phyloP scores from a whole-genome alignment of 768 basidiomycete species.

The Megacollybia marginata region DNA sequence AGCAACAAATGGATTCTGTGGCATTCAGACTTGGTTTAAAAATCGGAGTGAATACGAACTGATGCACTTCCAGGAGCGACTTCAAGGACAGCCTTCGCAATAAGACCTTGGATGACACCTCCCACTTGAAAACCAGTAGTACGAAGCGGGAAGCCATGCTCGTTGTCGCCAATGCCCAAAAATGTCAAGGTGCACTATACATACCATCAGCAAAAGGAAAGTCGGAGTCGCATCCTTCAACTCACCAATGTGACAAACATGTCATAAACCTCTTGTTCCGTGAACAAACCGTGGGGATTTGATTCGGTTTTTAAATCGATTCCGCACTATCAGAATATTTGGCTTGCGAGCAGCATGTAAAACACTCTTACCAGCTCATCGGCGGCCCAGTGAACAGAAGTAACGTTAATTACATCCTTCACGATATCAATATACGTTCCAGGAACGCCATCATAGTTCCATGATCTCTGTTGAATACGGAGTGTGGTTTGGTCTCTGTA shows the following conservation, averaged over 20 bases:
- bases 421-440: slow-evolving; percentile 39
- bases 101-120: slow-evolving; percentile 12
- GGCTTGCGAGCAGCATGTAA: neutral
- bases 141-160: slow-evolving; percentile 9
- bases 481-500: slow-evolving; percentile 18
- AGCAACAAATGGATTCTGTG: slow-evolving; percentile 21
- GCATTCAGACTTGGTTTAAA: neutral
- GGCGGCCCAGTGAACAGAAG: slow-evolving; percentile 32
- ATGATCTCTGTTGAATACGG: slow-evolving; percentile 25
- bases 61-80: slow-evolving; percentile 1
- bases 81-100: neutral
- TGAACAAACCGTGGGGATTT: slow-evolving; percentile 35
- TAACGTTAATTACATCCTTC: slow-evolving; percentile 39
- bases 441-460: slow-evolving; percentile 23
- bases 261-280: slow-evolving; percentile 39
- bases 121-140: slow-evolving; percentile 9
- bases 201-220: no score
- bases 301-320: slow-evolving; percentile 38
- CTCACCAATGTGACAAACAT: slow-evolving; percentile 25
- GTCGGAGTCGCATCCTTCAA: no score
- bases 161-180: slow-evolving; percentile 11
- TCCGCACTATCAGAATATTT: slow-evolving; percentile 24
- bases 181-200: slow-evolving; percentile 13
- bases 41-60: neutral
- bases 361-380: slow-evolving; percentile 24